Base-by-base conservation (phyloP, 2,329 filamentous ascomycete species). In the Ceratocystis variospora region DNA sequence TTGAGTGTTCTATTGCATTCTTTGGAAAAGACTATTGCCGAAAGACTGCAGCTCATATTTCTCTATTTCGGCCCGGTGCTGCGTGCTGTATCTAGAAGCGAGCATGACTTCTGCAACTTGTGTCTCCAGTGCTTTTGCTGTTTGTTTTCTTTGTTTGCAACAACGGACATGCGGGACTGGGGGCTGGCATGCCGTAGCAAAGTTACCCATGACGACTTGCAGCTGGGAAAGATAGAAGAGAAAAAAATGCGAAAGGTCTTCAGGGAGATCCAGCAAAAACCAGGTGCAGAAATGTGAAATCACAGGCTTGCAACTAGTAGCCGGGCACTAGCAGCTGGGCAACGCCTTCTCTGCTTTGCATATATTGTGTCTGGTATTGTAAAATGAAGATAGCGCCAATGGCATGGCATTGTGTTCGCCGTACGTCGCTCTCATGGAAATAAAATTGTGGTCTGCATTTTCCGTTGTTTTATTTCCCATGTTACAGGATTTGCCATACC, bases 401-500 rank as follows among this genome's bases (percentile, higher is more conserved):
- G 55, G 55, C 25, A 59, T 37, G 55, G 55, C 6, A 37, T 59
- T 28, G 55, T 59, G 53, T 37, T 59, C n/a, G 53, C n/a, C 22
- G 22, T 31, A 50, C 22, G 48, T 50, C 12, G 46, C 22, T 17
- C 28, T n/a, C 22, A 22, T n/a, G 2, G 10, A 33, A 12, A 57
- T 57, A 17, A 33, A 57, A 25, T 31, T n/a, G 28, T 31, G 31
- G 55, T 8, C 55, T 37, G 55, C 15, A 28, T 59, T 37, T 31
- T 59, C 15, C 10, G 15, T 17, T 28, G 53, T 31, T 57, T 31
- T 57, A 57, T 57, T 31, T 57, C 53, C 15, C 22, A 28, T 57
- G 53, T 22, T 57, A 57, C 53, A 57, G 53, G 12, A 57, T 57
- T 31, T 28, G 19, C 53, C 53, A 57, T 57, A n/a, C 25, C 53